Conservation (phyloP, 345 rosid genomes). For the Eucalyptus erythrocorys region DNA sequence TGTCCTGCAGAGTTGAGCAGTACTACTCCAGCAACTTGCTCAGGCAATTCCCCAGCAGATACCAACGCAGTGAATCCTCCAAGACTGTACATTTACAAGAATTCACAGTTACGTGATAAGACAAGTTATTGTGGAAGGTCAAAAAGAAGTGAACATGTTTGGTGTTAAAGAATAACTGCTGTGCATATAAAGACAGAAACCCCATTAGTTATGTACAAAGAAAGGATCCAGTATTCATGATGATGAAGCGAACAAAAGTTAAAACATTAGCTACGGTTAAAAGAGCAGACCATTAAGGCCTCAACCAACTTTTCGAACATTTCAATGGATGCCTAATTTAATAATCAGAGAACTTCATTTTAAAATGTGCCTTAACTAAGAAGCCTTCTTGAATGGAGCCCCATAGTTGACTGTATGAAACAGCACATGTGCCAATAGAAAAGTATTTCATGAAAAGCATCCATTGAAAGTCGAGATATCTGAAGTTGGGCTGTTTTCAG, state of each 20-base stretch:
- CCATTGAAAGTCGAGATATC: no score
- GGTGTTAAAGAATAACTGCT: neutral
- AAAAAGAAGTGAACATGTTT: neutral
- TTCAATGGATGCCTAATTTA: neutral
- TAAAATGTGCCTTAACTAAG: no score
- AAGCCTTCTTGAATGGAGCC: no score
- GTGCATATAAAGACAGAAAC: neutral
- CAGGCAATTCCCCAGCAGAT: constrained; percentile 55
- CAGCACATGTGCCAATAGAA: no score
- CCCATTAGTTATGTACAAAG: neutral
- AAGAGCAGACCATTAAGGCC: neutral
- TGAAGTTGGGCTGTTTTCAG: no score
- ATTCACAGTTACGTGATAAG: neutral
- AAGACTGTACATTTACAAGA: constrained; percentile 29
- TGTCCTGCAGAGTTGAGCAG: constrained; percentile 91
- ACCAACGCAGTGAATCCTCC: constrained; percentile 87
- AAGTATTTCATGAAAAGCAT: no score
- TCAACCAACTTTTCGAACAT: neutral
- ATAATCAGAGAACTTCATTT: neutral
- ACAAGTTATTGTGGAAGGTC: neutral
- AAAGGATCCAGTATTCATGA: neutral
- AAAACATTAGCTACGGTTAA: neutral
- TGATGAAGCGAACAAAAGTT: neutral
- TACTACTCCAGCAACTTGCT: constrained; percentile 59
- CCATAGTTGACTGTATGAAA: no score